phyloP scores from a whole-genome alignment of 2,329 filamentous ascomycete genomes.

The Penicillium sp. region DNA sequence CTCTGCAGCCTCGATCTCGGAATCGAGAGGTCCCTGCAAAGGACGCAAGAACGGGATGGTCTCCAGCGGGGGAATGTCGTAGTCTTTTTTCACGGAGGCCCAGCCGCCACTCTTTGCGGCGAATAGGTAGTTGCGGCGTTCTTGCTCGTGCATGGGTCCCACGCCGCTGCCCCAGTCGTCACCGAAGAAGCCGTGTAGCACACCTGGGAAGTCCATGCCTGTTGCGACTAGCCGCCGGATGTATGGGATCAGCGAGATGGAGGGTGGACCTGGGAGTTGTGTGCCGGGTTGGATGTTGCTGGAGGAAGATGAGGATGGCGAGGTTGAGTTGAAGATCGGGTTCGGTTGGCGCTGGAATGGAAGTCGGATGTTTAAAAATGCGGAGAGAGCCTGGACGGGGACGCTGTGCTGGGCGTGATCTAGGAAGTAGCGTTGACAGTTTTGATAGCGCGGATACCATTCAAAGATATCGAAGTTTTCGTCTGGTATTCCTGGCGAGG shows the following conservation, averaged over 20 bases:
- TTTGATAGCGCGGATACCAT: slow-evolving; percentile 89
- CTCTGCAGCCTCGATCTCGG: slow-evolving; percentile 81
- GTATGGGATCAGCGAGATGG: slow-evolving; percentile 78
- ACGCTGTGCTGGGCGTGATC: slow-evolving; percentile 83
- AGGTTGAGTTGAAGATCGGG: slow-evolving; percentile 47
- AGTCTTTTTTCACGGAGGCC: slow-evolving; percentile 83
- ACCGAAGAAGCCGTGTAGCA: slow-evolving; percentile 97
- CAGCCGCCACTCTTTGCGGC: slow-evolving; percentile 90
- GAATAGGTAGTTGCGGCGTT: slow-evolving; percentile 91
- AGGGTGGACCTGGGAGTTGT: slow-evolving; percentile 36
- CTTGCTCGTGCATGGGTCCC: slow-evolving; percentile 78
- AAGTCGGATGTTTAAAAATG: slow-evolving; percentile 86
- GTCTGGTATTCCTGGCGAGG: slow-evolving; percentile 39
- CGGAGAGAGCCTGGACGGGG: slow-evolving; percentile 81
- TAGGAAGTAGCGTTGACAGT: slow-evolving; percentile 86
- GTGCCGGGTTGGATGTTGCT: slow-evolving; percentile 42
- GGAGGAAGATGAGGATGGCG: slow-evolving; percentile 37
- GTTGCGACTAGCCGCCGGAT: slow-evolving; percentile 87
- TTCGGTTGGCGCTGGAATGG: slow-evolving; percentile 70
- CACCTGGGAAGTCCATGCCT: slow-evolving; percentile 79
- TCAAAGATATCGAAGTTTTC: slow-evolving; percentile 68
- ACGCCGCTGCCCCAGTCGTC: slow-evolving; percentile 83
- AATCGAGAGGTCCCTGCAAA: slow-evolving; percentile 70
- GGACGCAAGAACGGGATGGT: slow-evolving; percentile 83
- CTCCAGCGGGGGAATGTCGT: slow-evolving; percentile 82